A percentile compares a stretch with the other conserved stretches of the same genome.
Conservation (phyloP, 2,329 filamentous ascomycete species). For the Fusarium temperatum region DNA sequence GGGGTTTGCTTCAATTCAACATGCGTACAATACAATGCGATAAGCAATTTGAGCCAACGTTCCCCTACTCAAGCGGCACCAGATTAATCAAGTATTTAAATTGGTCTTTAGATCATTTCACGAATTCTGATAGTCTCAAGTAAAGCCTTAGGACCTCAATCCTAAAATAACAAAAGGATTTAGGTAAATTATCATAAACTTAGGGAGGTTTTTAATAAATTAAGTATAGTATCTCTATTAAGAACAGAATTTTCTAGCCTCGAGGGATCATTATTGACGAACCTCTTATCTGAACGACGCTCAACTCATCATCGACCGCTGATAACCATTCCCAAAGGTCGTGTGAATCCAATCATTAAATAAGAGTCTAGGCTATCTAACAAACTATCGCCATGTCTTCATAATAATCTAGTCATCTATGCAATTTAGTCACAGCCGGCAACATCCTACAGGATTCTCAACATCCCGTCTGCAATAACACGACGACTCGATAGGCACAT, state of each 20-base stretch:
- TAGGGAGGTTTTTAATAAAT: no score
- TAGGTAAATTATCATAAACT: background rate
- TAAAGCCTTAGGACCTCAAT: no score
- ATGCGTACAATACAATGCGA: no score
- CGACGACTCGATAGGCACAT: slow-evolving; percentile 60
- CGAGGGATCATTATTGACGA: accelerated
- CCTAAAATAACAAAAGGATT: background rate
- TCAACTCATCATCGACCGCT: background rate
- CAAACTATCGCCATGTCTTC: background rate
- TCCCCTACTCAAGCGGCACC: background rate
- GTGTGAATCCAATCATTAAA: background rate
- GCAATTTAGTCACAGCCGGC: background rate
- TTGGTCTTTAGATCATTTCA: background rate
- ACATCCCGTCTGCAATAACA: slow-evolving; percentile 39
- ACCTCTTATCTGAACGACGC: background rate
- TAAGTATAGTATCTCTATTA: no score
- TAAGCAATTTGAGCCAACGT: background rate
- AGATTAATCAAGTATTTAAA: background rate
- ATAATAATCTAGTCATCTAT: background rate
- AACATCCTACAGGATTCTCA: slow-evolving; percentile 5
- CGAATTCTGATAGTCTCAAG: background rate
- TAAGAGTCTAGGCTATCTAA: background rate
- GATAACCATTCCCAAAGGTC: background rate
- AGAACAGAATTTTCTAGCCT: accelerated
- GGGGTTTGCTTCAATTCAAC: background rate